These are phyloP conservation scores for Stereocaulon alpinum DNA, from an alignment of 495 filamentous ascomycete species.

Conservation along the genomic window DNA sequence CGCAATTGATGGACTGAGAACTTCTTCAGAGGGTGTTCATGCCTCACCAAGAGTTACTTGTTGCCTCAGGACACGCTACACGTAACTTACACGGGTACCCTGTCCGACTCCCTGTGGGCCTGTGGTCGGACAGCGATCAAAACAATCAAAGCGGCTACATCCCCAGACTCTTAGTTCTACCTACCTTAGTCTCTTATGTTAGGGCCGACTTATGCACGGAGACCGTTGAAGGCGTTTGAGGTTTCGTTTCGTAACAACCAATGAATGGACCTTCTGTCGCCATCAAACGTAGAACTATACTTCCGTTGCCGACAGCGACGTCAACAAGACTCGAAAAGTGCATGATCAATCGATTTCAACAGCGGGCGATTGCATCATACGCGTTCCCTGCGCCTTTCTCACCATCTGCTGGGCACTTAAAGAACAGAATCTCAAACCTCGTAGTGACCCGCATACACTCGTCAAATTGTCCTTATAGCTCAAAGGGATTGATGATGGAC, in stretches of 20 bases:
- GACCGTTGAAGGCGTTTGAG: slow-evolving; percentile 4
- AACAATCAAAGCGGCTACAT: slow-evolving; percentile 5
- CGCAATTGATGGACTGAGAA: background rate
- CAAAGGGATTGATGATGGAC: slow-evolving; percentile 40
- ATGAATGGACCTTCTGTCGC: slow-evolving; percentile 1
- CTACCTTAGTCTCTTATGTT: too few relatives aligned
- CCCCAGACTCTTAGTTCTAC: background rate
- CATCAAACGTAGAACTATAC: background rate
- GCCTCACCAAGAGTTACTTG: background rate
- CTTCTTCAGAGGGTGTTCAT: background rate
- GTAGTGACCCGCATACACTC: background rate
- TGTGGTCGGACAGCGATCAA: background rate
- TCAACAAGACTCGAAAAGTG: background rate
- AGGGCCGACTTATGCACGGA: background rate
- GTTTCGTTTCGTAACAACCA: background rate
- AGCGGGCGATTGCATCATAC: background rate
- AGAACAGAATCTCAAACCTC: background rate
- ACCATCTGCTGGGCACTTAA: background rate
- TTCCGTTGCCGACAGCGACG: background rate
- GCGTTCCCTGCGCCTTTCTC: background rate
- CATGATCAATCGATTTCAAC: background rate
- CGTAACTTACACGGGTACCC: background rate
- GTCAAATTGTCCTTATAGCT: background rate
- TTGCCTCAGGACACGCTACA: background rate
- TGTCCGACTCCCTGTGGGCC: too few relatives aligned